A percentile compares a stretch with the other conserved stretches of the same genome.
phyloP scores from a whole-genome alignment of 2,329 filamentous ascomycete genomes.

The Epichloe typhina region DNA sequence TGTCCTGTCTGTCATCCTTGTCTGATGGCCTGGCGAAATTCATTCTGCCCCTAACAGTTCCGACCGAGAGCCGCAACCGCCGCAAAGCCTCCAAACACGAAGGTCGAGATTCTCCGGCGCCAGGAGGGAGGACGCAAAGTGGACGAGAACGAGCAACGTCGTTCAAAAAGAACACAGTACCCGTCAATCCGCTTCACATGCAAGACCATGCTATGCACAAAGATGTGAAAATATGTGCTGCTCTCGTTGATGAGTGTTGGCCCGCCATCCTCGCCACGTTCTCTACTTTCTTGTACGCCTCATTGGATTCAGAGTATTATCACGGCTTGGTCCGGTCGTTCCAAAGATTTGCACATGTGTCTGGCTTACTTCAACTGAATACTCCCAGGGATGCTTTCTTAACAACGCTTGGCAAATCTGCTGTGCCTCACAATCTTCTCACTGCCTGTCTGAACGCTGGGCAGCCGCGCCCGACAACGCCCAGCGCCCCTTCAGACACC shows the following conservation, averaged over 20 bases:
- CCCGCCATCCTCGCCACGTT: constrained; percentile 88
- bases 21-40: constrained; percentile 91
- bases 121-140: constrained; percentile 16
- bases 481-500: constrained; percentile 34
- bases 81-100: constrained; percentile 34
- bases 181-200: constrained; percentile 69
- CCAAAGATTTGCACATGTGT: constrained; percentile 89
- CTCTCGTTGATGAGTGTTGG: constrained; percentile 86
- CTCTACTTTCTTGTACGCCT: constrained; percentile 87
- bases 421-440: constrained; percentile 70
- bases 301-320: constrained; percentile 87
- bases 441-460: constrained; percentile 44
- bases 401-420: constrained; percentile 84
- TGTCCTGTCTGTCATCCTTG: constrained; percentile 79
- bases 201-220: constrained; percentile 57
- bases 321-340: constrained; percentile 84
- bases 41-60: constrained; percentile 79
- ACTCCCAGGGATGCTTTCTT: constrained; percentile 91
- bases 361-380: constrained; percentile 68
- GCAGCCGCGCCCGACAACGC: constrained; percentile 26
- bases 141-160: constrained; percentile 48
- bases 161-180: constrained; percentile 62
- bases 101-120: constrained; percentile 28
- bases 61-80: constrained; percentile 48
- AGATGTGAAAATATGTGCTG: constrained; percentile 65